phyloP scores from a whole-genome alignment of 2,329 filamentous ascomycete species.

The Cladophialophora exuberans region DNA sequence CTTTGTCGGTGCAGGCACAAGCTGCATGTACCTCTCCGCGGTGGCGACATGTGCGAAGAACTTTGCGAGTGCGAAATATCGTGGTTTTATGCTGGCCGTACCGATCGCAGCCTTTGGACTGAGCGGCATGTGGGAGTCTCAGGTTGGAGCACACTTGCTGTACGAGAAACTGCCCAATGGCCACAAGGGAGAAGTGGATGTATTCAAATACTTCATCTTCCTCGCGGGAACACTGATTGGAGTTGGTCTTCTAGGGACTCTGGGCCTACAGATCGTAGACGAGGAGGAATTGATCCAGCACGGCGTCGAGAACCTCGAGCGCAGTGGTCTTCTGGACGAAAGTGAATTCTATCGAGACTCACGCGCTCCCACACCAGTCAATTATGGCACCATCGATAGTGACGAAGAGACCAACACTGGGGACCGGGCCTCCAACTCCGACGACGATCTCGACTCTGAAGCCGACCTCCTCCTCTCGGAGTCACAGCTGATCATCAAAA shows the following conservation, averaged over 20 bases:
- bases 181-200: conserved; percentile 64
- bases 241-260: conserved; percentile 73
- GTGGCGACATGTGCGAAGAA: conserved; percentile 99
- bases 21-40: conserved; percentile 83
- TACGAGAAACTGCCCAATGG: conserved; percentile 70
- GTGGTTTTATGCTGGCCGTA: conserved; percentile 83
- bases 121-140: conserved; percentile 94
- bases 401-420: conserved; percentile 3
- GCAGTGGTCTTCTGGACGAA: conserved; percentile 78
- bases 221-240: conserved; percentile 70
- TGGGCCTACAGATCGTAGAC: conserved; percentile 77
- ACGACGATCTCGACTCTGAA: conserved; percentile 46
- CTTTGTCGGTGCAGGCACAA: conserved; percentile 79
- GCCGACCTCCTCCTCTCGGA: conserved; percentile 51
- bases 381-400: conserved; percentile 62
- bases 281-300: conserved; percentile 88
- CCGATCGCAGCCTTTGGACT: conserved; percentile 92
- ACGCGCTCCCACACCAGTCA: conserved; percentile 36
- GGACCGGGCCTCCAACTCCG: conserved; percentile 28
- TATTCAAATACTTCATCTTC: conserved; percentile 88
- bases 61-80: conserved; percentile 85
- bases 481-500: conserved; percentile 43
- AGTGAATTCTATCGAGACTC: conserved; percentile 70
- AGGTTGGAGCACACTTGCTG: conserved; percentile 78
- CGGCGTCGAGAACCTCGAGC: conserved; percentile 86